phyloP scores from a whole-genome alignment of 805 yeast genomes.

The Schizosaccharomyces pombe region ASM294v3 CU329670.1:4835001-4835500 shows the following conservation, averaged over 20 bases:
- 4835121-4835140: slow-evolving; percentile 80
- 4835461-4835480: slow-evolving; percentile 92
- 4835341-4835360: slow-evolving; percentile 78
- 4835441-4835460: slow-evolving; percentile 72
- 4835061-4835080: slow-evolving; percentile 7
- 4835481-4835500: slow-evolving; percentile 77
- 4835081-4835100: slow-evolving; percentile 61
- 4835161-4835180: slow-evolving; percentile 76
- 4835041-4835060: slow-evolving; percentile 23
- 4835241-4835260: slow-evolving; percentile 83
- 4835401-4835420: slow-evolving; percentile 57
- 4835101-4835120: slow-evolving; percentile 71
- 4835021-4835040: slow-evolving; percentile 70
- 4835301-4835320: slow-evolving; percentile 89
- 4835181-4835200: slow-evolving; percentile 73
- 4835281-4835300: slow-evolving; percentile 74
- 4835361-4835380: slow-evolving; percentile 63
- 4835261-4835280: slow-evolving; percentile 71
- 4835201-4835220: slow-evolving; percentile 84
- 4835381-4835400: slow-evolving; percentile 69
- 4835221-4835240: slow-evolving; percentile 87
- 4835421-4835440: slow-evolving; percentile 95
- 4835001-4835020: slow-evolving; percentile 80
- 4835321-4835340: slow-evolving; percentile 92
- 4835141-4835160: slow-evolving; percentile 91